Conservation (phyloP, 345 rosid species). For the Lumnitzera racemosa region DNA sequence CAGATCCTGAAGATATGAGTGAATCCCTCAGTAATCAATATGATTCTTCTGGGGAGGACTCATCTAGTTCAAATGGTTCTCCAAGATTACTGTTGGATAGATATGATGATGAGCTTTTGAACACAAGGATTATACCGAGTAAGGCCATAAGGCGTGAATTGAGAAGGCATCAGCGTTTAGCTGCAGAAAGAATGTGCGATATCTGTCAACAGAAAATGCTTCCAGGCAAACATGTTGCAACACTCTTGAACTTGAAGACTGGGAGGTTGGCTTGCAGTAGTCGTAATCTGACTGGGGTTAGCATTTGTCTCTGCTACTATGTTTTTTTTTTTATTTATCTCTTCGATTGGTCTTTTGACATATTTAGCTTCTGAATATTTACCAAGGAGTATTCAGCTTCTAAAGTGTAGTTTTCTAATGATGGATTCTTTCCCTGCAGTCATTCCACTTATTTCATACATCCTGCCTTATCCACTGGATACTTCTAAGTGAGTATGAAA, state of each 20-base stretch:
- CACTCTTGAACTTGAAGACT: constrained; percentile 70
- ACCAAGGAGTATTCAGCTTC: too few species aligned
- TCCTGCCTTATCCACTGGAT: constrained; percentile 95
- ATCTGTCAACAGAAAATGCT: constrained; percentile 91
- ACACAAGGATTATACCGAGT: constrained; percentile 45
- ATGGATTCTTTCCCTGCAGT: constrained; percentile 27
- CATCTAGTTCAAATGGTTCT: constrained; percentile 35
- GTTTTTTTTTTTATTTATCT: not conserved
- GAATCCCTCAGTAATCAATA: constrained; percentile 49
- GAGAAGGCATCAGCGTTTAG: constrained; percentile 69
- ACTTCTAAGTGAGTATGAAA: constrained; percentile 72
- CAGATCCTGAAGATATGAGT: constrained; percentile 76
- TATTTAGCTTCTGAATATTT: not conserved
- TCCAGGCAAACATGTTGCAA: constrained; percentile 73
- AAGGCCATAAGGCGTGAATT: constrained; percentile 63
- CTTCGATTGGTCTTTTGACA: not conserved
- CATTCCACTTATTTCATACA: constrained; percentile 81
- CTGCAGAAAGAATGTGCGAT: constrained; percentile 83
- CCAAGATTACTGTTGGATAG: constrained; percentile 41
- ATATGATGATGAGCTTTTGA: constrained; percentile 53
- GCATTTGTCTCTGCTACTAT: not conserved
- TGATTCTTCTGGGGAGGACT: constrained; percentile 67
- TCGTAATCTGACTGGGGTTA: constrained; percentile 75
- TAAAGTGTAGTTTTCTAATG: not conserved
- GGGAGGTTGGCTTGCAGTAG: constrained; percentile 78